Evolutionary conservation across 345 rosid species (phyloP).

Genomic region (Rhizophora apiculata): DNA sequence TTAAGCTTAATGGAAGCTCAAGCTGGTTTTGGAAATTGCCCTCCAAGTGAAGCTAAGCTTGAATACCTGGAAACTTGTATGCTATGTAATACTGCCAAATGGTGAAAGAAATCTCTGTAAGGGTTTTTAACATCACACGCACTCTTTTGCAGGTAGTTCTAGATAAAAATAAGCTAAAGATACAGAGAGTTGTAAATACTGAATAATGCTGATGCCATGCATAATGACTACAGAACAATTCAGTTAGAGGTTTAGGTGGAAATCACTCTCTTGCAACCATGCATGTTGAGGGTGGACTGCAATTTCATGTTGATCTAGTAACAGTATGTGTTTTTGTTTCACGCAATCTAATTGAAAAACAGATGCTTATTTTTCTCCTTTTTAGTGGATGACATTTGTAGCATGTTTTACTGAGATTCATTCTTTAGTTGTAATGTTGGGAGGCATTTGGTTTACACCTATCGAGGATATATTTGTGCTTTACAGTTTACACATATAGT

Average conservation of each 20-base stretch:
- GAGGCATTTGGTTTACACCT: background rate
- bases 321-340: slow-evolving; percentile 50
- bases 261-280: slow-evolving; percentile 77
- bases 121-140: slow-evolving; percentile 7
- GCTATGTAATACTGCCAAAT: background rate
- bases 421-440: background rate
- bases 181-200: slow-evolving; percentile 67
- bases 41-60: background rate
- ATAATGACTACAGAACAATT: slow-evolving; percentile 36
- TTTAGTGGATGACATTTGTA: background rate
- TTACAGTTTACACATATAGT: background rate
- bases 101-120: slow-evolving; percentile 5
- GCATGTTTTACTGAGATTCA: background rate
- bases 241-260: slow-evolving; percentile 90
- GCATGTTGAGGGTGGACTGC: slow-evolving; percentile 79
- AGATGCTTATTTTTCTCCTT: background rate
- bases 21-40: background rate
- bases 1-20: background rate
- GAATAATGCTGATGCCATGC: slow-evolving; percentile 53
- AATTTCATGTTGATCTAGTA: slow-evolving; percentile 81
- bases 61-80: too few relatives aligned
- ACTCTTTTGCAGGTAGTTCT: slow-evolving; percentile 58
- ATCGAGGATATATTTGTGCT: background rate
- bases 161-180: slow-evolving; percentile 83
- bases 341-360: slow-evolving; percentile 4